Base-by-base conservation (phyloP, 164 flowering plant species). In the Nymphaea colorata region DNA sequence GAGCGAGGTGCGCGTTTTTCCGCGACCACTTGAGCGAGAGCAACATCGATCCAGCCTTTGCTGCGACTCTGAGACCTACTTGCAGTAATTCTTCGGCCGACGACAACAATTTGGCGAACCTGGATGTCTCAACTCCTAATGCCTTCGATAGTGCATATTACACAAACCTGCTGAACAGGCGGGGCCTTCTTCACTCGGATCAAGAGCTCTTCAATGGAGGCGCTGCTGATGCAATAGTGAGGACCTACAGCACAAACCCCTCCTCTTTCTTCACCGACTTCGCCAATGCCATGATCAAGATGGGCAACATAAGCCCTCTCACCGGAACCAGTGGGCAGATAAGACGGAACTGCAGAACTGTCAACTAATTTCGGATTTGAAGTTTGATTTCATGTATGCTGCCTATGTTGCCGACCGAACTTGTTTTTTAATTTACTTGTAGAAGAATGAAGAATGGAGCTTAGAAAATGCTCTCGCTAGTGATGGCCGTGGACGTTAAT, bases 151-250 rank as follows among this genome's bases (percentile, higher is more conserved):
- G 73, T 53, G 70, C 64, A 5, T 85, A 85, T 68, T 85, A 71
- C 70, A 67, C 62, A 4, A 73, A 76, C 67, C 69, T 87, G 0
- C 45, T 78, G 59, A 66, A 55, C 42, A 62, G 41, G 18, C 77
- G 75, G 1, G 89, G 92, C 17, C 79, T 87, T 4, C 77, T 87
- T n/a, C 82, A 79, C 41, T 85, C 92, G 0, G 92, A 85, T 55
- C 93, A 87, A 67, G 87, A 71, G 70, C 75, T 87, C 59, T 79
- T 83, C 70, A 83, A 78, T 16, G 74, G 74, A 41, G 86, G 86
- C 0, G 68, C 82, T 0, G 75, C 74, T 25, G 83, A 79, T 67
- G 69, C 76, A 0, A 7, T 78, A 41, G 90, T 82, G 8, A 69
- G 63, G 66, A 18, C 64, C 5, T 87, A 80, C 61, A 70, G 76